Evolutionary conservation across 2,329 filamentous ascomycete species (phyloP), one percentile per base, ranked within the genome.

Genomic region (Alternaria atra): DNA sequence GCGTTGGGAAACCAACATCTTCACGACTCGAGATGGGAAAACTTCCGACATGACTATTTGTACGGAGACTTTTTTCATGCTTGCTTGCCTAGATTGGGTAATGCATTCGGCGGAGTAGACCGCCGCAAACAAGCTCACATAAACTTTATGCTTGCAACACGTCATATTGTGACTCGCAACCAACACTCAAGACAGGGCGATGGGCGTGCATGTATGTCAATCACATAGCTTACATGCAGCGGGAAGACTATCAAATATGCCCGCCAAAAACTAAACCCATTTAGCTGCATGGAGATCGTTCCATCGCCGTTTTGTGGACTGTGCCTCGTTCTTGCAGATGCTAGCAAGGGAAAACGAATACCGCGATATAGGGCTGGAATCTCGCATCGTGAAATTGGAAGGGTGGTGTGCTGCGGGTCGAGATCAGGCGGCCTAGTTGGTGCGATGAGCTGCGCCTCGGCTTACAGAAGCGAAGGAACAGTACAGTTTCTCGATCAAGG

Each of bases 291-390:
- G 46, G 30, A 50, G 20, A 50, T 50, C 46, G 46, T 32, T 35
- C 20, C 46, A 27, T 50, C 46, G 20, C 27, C 30, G 15, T 35
- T 50, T n/a, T 17, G 23, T 27, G 20, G 32, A 50, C 46, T 50
- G 46, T 50, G 46, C 46, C 46, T 50, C 46, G 30, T 35, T 34
- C 46, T 35, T 50, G 46, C 46, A 50, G 46, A n/a, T 23, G 8
- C 7, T 37, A 27, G 20, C 6, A 44, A 5, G 17, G 20, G 30
- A 27, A 37, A n/a, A n/a, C 13, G 30, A 34, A 42, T 42, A 42
- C 46, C 46, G 29, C 20, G 30, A 20, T 32, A 20, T 35, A 50
- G 46, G 46, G 46, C 46, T 50, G 46, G 46, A 13, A 50, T 34
- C n/a, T 35, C 10, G 30, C 32, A 35, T 37, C 32, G 32, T 25